These are phyloP conservation scores for Collybiopsis confluens DNA, from an alignment of 768 basidiomycete species.

Conservation along the genomic window DNA sequence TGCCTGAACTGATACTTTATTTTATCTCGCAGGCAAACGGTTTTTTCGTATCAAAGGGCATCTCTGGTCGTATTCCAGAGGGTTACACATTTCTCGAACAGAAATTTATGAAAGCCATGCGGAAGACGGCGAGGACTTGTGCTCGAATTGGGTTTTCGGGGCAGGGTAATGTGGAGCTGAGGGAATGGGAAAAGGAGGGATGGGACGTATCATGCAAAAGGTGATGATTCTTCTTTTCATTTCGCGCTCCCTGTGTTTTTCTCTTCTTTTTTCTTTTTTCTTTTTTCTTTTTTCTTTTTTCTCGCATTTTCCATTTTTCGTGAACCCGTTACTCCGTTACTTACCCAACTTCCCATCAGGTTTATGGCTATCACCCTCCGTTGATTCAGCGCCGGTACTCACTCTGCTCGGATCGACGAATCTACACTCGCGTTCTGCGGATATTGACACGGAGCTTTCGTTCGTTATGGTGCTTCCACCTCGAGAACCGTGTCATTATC, in stretches of 20 bases:
- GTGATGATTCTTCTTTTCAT: too few species aligned
- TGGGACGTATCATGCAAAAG: constrained; percentile 99
- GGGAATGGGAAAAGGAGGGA: constrained; percentile 81
- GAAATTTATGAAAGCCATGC: constrained; percentile 69
- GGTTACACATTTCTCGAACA: constrained; percentile 89
- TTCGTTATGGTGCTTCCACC: constrained; percentile 58
- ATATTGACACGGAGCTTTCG: constrained; percentile 89
- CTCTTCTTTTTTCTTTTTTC: too few species aligned
- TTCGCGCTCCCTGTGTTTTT: too few species aligned
- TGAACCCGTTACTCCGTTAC: too few species aligned
- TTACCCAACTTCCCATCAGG: too few species aligned
- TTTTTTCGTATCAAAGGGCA: constrained; percentile 83
- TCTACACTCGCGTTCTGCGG: too few species aligned
- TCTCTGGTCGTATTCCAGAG: constrained; percentile 93
- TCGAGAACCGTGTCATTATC: background rate
- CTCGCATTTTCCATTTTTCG: too few species aligned
- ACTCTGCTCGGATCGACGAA: constrained; percentile 96
- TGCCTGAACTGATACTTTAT: constrained; percentile 1
- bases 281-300: too few species aligned
- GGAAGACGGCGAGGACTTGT: constrained; percentile 42
- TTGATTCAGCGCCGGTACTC: constrained; percentile 49
- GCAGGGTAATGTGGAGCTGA: constrained; percentile 52
- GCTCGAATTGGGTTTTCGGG: constrained; percentile 15
- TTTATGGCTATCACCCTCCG: constrained; percentile 73
- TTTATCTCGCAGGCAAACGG: constrained; percentile 99